These are phyloP conservation scores for Tuber calosporum DNA, from an alignment of 495 filamentous ascomycete genomes.

Conservation along the genomic window DNA sequence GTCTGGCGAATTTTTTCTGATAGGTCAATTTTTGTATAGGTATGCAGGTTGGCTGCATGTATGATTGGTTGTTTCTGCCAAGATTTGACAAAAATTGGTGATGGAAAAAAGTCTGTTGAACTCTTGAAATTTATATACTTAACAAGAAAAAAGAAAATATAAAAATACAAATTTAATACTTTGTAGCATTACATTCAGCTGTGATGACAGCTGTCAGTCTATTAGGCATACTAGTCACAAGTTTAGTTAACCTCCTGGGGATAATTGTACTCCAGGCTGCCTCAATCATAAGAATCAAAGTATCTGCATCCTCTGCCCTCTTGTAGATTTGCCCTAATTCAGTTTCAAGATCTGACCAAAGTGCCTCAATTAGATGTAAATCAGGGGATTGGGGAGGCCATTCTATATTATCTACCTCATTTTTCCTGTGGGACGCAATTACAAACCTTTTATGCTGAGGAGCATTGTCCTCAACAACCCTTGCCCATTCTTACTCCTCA, in stretches of 20 bases:
- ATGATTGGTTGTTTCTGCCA: background rate
- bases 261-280: background rate
- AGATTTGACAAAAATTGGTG: background rate
- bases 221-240: background rate
- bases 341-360: background rate
- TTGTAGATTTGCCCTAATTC: background rate
- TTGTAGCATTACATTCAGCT: background rate
- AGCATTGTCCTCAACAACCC: background rate
- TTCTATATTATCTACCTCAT: background rate
- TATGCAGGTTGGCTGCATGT: background rate
- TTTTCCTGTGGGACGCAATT: background rate
- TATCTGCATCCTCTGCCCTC: background rate
- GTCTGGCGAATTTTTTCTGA: background rate
- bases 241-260: background rate
- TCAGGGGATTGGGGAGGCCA: background rate
- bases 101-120: background rate
- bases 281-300: background rate
- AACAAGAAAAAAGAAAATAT: background rate
- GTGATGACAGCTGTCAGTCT: background rate
- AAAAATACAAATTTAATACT: background rate
- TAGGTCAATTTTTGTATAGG: background rate
- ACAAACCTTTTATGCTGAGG: background rate
- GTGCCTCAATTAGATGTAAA: background rate
- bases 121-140: background rate
- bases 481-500: background rate